Evolutionary conservation across 352 stramenopile species (phyloP).

Genomic region (Pythium phragmiticola): DNA sequence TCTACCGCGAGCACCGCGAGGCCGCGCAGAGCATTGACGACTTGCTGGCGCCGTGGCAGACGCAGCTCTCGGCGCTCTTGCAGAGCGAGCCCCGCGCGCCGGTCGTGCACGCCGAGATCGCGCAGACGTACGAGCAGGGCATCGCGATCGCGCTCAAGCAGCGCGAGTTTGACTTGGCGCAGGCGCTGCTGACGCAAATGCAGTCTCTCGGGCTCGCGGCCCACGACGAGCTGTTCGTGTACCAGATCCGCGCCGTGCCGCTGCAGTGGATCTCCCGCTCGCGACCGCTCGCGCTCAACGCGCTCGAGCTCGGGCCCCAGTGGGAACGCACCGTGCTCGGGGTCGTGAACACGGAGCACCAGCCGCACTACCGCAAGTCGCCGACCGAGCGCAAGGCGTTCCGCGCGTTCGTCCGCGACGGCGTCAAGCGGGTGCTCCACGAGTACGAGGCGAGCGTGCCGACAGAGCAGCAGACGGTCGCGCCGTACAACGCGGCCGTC

Average conservation of each 20-base stretch:
- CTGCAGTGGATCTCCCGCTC: conserved; percentile 37
- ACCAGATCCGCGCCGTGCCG: conserved; percentile 54
- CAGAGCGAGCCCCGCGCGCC: not conserved
- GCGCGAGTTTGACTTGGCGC: conserved; percentile 52
- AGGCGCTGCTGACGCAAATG: conserved; percentile 47
- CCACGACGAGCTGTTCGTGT: conserved; percentile 43
- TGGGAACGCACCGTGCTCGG: conserved; percentile 61
- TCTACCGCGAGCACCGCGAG: conserved; percentile 48
- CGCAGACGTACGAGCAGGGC: conserved; percentile 55
- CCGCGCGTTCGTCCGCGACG: conserved; percentile 38
- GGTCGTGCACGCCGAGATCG: conserved; percentile 34
- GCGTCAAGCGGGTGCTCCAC: conserved; percentile 44
- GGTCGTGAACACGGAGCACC: conserved; percentile 50
- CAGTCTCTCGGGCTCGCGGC: conserved; percentile 33
- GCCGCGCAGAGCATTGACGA: conserved; percentile 24
- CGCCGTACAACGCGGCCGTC: conserved; percentile 65
- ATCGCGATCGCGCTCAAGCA: conserved; percentile 76
- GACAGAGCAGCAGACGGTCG: conserved; percentile 23
- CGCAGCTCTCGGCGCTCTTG: conserved; percentile 33
- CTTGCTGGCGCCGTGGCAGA: conserved; percentile 36
- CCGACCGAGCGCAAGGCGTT: conserved; percentile 46
- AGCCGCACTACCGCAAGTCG: conserved; percentile 63
- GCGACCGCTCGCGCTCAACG: conserved; percentile 29
- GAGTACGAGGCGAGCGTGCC: conserved; percentile 41
- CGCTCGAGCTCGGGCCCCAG: conserved; percentile 32